Conservation (phyloP, 2,329 filamentous ascomycete species). For the Ophiostoma ulmi region DNA sequence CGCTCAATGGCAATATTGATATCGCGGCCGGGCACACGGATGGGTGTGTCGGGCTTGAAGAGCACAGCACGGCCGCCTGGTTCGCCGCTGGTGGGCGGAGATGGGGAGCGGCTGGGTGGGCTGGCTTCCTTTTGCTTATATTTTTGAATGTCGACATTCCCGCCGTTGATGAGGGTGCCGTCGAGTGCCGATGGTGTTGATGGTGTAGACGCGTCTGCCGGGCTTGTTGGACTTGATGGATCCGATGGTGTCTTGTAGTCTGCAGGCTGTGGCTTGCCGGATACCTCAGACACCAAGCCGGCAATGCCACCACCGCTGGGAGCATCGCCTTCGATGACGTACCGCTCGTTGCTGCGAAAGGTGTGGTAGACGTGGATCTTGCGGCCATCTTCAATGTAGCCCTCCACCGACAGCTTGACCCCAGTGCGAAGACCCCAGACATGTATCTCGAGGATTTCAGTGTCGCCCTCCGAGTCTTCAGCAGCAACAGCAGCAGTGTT, state of each 20-base stretch:
- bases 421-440: constrained; percentile 83
- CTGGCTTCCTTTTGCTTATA: not conserved
- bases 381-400: constrained; percentile 83
- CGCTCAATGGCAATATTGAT: constrained; percentile 87
- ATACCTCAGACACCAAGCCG: constrained; percentile 52
- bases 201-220: not conserved
- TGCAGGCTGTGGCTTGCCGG: constrained; percentile 26
- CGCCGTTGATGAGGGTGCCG: constrained; percentile 9
- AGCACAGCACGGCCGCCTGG: constrained; percentile 53
- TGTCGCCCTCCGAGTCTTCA: constrained; percentile 57
- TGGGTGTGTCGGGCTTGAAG: constrained; percentile 63
- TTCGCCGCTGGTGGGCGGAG: not conserved
- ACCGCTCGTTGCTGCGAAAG: constrained; percentile 67
- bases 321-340: constrained; percentile 56
- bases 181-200: not conserved
- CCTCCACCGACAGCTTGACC: constrained; percentile 80
- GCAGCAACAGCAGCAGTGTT: not conserved
- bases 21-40: constrained; percentile 74
- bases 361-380: constrained; percentile 78
- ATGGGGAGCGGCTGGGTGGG: not conserved
- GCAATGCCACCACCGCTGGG: constrained; percentile 47
- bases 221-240: not conserved
- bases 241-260: not conserved
- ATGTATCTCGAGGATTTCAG: constrained; percentile 85
- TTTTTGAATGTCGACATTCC: not conserved